phyloP scores from a whole-genome alignment of 1,284 basidiomycete species.

The Laetiporus sulphureus region DNA sequence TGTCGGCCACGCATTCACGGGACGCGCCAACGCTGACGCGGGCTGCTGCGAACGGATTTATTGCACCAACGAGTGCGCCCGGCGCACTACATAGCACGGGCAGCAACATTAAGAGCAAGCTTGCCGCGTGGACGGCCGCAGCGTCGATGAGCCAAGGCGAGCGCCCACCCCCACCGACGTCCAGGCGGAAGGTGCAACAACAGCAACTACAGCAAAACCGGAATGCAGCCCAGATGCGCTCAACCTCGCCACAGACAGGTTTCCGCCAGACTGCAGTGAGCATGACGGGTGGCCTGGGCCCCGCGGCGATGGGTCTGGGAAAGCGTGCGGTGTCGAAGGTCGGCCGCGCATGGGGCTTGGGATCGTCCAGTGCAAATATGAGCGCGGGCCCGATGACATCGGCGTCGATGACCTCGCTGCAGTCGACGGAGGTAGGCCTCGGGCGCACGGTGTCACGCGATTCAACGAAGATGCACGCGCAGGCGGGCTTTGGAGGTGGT shows the following conservation, averaged over 20 bases:
- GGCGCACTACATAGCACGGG: constrained; percentile 30
- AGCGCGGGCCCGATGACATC: constrained; percentile 6
- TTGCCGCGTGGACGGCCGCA: constrained; percentile 40
- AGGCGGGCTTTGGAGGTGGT: neutral
- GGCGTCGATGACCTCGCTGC: constrained; percentile 8
- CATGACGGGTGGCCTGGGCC: constrained; percentile 57
- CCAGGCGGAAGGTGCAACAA: constrained; percentile 18
- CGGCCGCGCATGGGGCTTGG: constrained; percentile 16
- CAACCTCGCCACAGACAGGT: neutral
- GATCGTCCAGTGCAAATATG: constrained; percentile 31
- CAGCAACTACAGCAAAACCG: constrained; percentile 14
- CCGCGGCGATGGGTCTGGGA: constrained; percentile 45
- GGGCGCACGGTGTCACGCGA: too few relatives aligned
- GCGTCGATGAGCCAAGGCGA: constrained; percentile 18
- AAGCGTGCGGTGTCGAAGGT: constrained; percentile 72
- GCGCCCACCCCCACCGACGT: constrained; percentile 16
- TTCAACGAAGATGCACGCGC: too few relatives aligned
- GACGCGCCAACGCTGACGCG: constrained; percentile 35
- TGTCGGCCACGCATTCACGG: constrained; percentile 10
- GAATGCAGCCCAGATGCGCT: constrained; percentile 13
- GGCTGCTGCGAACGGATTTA: constrained; percentile 36
- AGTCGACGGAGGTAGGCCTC: constrained; percentile 3
- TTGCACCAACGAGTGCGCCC: constrained; percentile 28
- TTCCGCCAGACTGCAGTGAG: constrained; percentile 58
- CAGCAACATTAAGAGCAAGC: constrained; percentile 40